Percentiles rank a stretch among this genome's conserved stretches.
phyloP scores from a whole-genome alignment of 2,329 filamentous ascomycete genomes.

The Drechslera avenae region DNA sequence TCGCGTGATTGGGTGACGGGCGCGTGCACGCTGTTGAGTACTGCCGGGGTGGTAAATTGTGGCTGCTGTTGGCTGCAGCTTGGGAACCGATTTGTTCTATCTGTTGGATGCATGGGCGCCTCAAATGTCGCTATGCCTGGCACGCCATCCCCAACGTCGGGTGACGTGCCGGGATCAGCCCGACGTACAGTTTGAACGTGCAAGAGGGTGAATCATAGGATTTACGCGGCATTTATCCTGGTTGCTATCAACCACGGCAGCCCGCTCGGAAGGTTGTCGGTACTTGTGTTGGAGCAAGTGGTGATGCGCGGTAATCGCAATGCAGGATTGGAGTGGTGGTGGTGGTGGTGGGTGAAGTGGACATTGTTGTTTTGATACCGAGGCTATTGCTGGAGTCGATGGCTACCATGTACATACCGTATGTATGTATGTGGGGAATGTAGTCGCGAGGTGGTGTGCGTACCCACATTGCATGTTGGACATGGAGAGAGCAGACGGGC shows the following conservation, averaged over 20 bases:
- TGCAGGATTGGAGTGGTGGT: not conserved
- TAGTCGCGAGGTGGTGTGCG: not conserved
- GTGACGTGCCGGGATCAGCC: constrained; percentile 32
- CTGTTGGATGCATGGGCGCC: constrained; percentile 27
- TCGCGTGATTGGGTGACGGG: constrained; percentile 40
- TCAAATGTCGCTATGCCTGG: constrained; percentile 35
- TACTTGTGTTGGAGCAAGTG: not conserved
- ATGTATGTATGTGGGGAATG: constrained; percentile 8
- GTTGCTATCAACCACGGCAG: constrained; percentile 13
- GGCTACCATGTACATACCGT: not conserved
- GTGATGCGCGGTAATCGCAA: too few relatives aligned
- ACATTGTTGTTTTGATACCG: constrained; percentile 1
- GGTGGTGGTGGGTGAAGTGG: not conserved
- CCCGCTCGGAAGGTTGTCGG: not conserved
- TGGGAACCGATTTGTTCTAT: constrained; percentile 15
- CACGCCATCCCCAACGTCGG: constrained; percentile 29
- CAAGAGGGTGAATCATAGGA: constrained; percentile 23
- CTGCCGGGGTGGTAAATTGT: constrained; percentile 37
- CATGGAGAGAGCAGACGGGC: not conserved
- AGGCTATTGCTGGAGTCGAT: not conserved
- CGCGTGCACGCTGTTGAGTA: constrained; percentile 14
- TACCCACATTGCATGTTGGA: constrained; percentile 1
- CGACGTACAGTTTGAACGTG: constrained; percentile 24
- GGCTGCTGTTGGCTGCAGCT: constrained; percentile 29
- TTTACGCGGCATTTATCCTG: constrained; percentile 27